Evolutionary conservation across 148 eudicot species (phyloP).

Genomic region (Arbutus unedo): DNA sequence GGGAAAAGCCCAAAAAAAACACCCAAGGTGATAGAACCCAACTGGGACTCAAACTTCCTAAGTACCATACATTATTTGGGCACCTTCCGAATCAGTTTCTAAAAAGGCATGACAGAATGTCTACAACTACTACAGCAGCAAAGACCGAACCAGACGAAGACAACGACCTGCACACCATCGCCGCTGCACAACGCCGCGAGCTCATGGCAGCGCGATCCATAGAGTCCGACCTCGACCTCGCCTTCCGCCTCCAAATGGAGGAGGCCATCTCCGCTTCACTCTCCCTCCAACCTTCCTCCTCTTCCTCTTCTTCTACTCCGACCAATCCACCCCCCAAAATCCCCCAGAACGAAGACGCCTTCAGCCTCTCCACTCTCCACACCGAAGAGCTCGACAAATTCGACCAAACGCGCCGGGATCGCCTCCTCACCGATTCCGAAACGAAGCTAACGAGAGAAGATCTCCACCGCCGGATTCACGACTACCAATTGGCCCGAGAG

Average conservation of each 20-base stretch:
- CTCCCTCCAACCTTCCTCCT: conserved; percentile 39
- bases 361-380: conserved; percentile 23
- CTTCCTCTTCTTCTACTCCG: conserved; percentile 14
- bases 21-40: too few species aligned
- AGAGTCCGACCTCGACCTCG: conserved; percentile 56
- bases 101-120: not conserved
- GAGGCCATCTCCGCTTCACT: conserved; percentile 68
- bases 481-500: conserved; percentile 44
- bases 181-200: conserved; percentile 37
- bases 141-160: conserved; percentile 8
- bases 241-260: conserved; percentile 53
- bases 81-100: too few species aligned
- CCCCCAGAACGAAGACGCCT: conserved; percentile 1
- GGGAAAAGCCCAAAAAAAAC: too few species aligned
- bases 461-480: conserved; percentile 58
- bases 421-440: conserved; percentile 32
- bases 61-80: too few species aligned
- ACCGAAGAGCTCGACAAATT: conserved; percentile 35
- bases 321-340: not conserved
- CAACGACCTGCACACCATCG: conserved; percentile 15
- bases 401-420: conserved; percentile 39
- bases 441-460: conserved; percentile 29
- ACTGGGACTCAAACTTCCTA: too few species aligned
- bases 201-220: conserved; percentile 29
- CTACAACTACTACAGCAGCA: not conserved